Conservation (phyloP, 352 stramenopile genomes). For the Globisporangium parvum region DNA sequence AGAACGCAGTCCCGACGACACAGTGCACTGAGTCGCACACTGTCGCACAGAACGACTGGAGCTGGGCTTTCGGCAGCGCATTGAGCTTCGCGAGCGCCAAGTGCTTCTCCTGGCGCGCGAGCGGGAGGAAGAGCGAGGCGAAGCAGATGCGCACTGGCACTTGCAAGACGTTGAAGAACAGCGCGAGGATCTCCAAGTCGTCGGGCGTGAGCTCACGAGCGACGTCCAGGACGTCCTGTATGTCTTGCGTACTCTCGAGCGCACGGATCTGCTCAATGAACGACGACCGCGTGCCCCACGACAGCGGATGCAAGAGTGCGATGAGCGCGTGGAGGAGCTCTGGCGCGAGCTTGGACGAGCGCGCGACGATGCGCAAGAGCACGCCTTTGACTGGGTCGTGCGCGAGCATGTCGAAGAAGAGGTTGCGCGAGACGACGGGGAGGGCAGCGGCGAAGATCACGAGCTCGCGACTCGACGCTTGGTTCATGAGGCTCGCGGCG, state of each 20-base stretch:
- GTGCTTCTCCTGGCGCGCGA: slow-evolving; percentile 22
- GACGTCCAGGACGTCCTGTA: slow-evolving; percentile 29
- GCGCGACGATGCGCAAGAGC: slow-evolving; percentile 51
- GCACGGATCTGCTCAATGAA: slow-evolving; percentile 57
- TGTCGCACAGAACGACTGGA: slow-evolving; percentile 25
- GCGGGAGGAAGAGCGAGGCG: slow-evolving; percentile 20
- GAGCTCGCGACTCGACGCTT: slow-evolving; percentile 57
- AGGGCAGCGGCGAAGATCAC: slow-evolving; percentile 52
- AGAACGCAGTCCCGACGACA: slow-evolving; percentile 24
- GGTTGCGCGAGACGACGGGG: slow-evolving; percentile 25
- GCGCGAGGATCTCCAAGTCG: slow-evolving; percentile 30
- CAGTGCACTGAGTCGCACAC: slow-evolving; percentile 19
- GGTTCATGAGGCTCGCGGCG: slow-evolving; percentile 62
- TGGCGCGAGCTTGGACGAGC: slow-evolving; percentile 27
- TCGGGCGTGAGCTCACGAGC: slow-evolving; percentile 28
- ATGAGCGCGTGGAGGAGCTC: slow-evolving; percentile 42
- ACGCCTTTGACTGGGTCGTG: slow-evolving; percentile 43
- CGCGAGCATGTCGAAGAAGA: slow-evolving; percentile 48
- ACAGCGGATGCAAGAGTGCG: slow-evolving; percentile 34
- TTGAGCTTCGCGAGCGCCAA: slow-evolving; percentile 21
- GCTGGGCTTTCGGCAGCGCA: slow-evolving; percentile 35
- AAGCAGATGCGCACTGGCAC: slow-evolving; percentile 31
- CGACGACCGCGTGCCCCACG: slow-evolving; percentile 46
- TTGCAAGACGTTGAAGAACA: slow-evolving; percentile 39
- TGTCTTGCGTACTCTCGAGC: slow-evolving; percentile 28